Conservation (phyloP, 2,329 filamentous ascomycete species). For the Hypocreales sp. region DNA sequence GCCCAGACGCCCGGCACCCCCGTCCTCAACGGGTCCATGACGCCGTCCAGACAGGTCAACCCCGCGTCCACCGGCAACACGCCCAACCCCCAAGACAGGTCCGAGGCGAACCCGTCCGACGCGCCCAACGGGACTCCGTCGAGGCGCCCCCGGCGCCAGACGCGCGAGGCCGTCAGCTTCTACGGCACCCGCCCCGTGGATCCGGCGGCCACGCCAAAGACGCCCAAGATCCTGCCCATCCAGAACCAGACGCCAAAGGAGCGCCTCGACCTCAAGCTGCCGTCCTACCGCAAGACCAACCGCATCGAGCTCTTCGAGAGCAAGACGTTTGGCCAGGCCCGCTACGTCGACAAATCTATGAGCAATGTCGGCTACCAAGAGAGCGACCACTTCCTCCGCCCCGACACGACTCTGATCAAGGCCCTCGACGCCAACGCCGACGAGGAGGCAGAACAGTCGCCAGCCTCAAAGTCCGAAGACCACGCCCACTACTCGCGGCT, state of each 20-base stretch:
- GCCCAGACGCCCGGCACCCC: constrained; percentile 12
- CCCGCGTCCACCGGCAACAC: constrained; percentile 25
- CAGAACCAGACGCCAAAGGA: constrained; percentile 70
- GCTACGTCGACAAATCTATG: constrained; percentile 94
- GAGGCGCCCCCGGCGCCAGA: constrained; percentile 25
- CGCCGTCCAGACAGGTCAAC: constrained; percentile 30
- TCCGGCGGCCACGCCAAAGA: constrained; percentile 29
- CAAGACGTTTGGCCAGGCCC: constrained; percentile 68
- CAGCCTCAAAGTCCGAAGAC: constrained; percentile 13
- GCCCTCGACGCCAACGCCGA: constrained; percentile 42
- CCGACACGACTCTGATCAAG: constrained; percentile 57
- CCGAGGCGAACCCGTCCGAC: constrained; percentile 16
- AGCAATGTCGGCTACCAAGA: constrained; percentile 92
- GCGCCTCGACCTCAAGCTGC: constrained; percentile 60
- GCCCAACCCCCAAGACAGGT: constrained; percentile 19
- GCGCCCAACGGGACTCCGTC: constrained; percentile 16
- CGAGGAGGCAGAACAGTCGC: constrained; percentile 37
- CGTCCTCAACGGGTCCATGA: constrained; percentile 22
- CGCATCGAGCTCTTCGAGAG: constrained; percentile 72
- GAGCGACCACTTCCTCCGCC: constrained; percentile 73
- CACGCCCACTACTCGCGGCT: constrained; percentile 26
- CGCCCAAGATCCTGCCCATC: constrained; percentile 56
- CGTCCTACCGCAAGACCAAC: constrained; percentile 61
- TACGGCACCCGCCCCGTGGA: constrained; percentile 34
- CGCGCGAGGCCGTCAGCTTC: constrained; percentile 35